Evolutionary conservation across 768 basidiomycete genomes (phyloP).

Genomic region (Tylopilus plumbeoviolaceoides): DNA sequence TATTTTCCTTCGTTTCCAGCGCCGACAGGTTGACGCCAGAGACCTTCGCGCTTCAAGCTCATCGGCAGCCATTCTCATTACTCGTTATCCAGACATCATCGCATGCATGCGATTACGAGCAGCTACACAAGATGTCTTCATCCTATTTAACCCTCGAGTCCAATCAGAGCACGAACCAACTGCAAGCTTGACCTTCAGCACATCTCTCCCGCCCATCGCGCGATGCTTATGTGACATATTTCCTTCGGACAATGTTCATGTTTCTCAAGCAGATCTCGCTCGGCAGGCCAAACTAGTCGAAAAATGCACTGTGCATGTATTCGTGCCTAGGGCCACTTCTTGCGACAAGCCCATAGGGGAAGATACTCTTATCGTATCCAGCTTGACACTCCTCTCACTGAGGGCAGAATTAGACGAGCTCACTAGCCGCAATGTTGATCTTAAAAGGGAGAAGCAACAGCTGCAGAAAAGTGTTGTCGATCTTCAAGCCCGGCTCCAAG

Average conservation of each 20-base stretch:
- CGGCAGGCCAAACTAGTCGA: constrained; percentile 54
- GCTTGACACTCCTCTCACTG: constrained; percentile 42
- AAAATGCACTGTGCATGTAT: constrained; percentile 52
- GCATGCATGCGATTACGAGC: constrained; percentile 38
- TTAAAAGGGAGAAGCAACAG: constrained; percentile 17
- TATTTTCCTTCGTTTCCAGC: neutral
- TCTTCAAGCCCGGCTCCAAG: constrained; percentile 10
- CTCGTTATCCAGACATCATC: constrained; percentile 58
- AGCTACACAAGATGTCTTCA: constrained; percentile 36
- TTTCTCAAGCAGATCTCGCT: constrained; percentile 37
- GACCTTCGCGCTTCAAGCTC: constrained; percentile 13
- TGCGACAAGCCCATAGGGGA: constrained; percentile 19
- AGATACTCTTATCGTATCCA: constrained; percentile 43
- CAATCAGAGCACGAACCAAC: constrained; percentile 47
- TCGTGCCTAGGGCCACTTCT: constrained; percentile 35
- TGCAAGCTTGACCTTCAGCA: constrained; percentile 50
- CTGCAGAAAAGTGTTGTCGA: constrained; percentile 24
- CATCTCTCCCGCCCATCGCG: constrained; percentile 38
- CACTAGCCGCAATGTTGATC: constrained; percentile 26
- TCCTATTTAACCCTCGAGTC: constrained; percentile 59
- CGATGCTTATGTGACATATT: constrained; percentile 42
- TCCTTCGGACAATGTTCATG: constrained; percentile 35
- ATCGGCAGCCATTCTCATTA: constrained; percentile 42
- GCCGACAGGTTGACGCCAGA: constrained; percentile 17
- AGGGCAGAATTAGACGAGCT: constrained; percentile 40